A percentile compares a stretch with the other conserved stretches of the same genome.
Conservation (phyloP, 2,329 filamentous ascomycete species). For the Whalleya microplaca region DNA sequence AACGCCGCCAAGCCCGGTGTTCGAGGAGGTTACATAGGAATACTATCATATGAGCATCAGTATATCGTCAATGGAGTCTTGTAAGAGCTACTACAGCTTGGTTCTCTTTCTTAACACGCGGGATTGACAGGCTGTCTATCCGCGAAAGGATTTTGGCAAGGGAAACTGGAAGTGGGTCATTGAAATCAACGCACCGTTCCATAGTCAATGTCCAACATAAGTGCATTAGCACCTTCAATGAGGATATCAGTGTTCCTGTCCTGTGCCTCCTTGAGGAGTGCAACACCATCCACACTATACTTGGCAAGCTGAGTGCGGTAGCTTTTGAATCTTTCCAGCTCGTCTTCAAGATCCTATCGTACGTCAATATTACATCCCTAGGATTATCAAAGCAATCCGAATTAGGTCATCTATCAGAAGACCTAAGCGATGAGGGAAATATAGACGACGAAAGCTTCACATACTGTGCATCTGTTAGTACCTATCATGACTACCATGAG, state of each 20-base stretch:
- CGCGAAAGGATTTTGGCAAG: not conserved
- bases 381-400: not conserved
- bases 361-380: not conserved
- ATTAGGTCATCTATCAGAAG: not conserved
- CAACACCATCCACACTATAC: constrained; percentile 69
- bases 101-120: no score
- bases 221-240: constrained; percentile 66
- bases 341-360: constrained; percentile 61
- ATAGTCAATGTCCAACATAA: constrained; percentile 62
- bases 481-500: not conserved
- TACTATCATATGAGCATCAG: constrained; percentile 46
- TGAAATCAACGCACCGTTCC: constrained; percentile 23
- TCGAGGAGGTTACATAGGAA: constrained; percentile 60
- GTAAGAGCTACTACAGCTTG: not conserved
- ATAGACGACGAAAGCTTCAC: not conserved
- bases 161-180: not conserved
- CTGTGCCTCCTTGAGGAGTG: constrained; percentile 66
- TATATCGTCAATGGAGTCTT: not conserved
- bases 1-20: constrained; percentile 57
- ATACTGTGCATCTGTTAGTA: not conserved
- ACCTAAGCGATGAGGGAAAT: not conserved
- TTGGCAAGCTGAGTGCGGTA: constrained; percentile 60
- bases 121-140: no score
- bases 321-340: constrained; percentile 64
- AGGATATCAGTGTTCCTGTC: constrained; percentile 62